phyloP scores from a whole-genome alignment of 139 green algal species.

The Zygnema cylindricum region DNA sequence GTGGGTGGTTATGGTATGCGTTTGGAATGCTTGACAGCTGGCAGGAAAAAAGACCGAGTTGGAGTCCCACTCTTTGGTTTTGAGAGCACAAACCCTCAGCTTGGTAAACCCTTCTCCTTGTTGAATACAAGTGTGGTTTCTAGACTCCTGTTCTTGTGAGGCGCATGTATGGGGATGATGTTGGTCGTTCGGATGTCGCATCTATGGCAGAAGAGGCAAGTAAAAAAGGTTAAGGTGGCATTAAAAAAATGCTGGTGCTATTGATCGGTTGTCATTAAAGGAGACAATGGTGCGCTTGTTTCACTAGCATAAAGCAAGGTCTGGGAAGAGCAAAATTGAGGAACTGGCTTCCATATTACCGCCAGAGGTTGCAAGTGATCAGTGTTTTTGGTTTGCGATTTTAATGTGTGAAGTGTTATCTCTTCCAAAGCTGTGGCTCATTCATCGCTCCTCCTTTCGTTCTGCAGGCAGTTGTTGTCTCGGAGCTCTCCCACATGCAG shows the following conservation, averaged over 20 bases:
- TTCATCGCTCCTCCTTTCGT: neutral
- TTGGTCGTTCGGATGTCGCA: too few relatives aligned
- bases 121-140: too few relatives aligned
- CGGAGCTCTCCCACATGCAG: neutral
- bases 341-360: neutral
- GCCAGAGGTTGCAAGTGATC: neutral
- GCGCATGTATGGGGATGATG: too few relatives aligned
- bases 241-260: neutral
- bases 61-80: neutral
- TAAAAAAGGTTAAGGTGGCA: too few relatives aligned
- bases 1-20: too few relatives aligned
- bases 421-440: neutral
- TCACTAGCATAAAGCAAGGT: neutral
- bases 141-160: too few relatives aligned
- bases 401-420: neutral
- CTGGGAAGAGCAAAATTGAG: neutral
- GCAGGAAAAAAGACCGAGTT: neutral
- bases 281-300: neutral
- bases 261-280: neutral
- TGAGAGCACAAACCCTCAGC: neutral
- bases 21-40: neutral
- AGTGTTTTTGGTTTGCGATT: neutral
- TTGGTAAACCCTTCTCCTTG: neutral
- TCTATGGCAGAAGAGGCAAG: too few relatives aligned
- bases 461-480: neutral